A percentile compares a stretch with the other conserved stretches of the same genome.
Conservation (phyloP, 345 rosid species). For the Xanthoceras sorbifolium region DNA sequence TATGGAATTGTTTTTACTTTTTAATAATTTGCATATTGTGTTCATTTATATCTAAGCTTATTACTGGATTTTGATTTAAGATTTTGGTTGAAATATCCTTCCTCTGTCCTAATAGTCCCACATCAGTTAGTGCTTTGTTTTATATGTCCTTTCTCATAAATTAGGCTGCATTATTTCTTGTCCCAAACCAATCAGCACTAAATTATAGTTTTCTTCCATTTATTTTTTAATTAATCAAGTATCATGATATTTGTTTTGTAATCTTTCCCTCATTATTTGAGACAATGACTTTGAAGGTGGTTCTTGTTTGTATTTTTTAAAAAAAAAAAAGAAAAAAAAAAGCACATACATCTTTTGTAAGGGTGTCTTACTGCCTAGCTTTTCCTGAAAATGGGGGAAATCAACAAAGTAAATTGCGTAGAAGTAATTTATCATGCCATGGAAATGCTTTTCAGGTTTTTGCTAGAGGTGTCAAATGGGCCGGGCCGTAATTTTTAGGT, state of each 20-base stretch:
- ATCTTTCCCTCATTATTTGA: neutral
- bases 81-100: neutral
- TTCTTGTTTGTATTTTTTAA: neutral
- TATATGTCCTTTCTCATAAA: neutral
- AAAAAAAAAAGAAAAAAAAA: neutral
- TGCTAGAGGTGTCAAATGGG: too few relatives aligned
- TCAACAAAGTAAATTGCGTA: neutral
- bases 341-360: neutral
- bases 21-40: neutral
- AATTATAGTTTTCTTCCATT: neutral
- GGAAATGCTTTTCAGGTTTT: neutral
- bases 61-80: neutral
- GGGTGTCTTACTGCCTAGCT: neutral
- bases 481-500: too few relatives aligned
- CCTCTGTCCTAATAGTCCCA: neutral
- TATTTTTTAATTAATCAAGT: neutral
- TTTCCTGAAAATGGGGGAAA: neutral
- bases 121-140: neutral
- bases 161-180: neutral
- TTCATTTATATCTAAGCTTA: neutral
- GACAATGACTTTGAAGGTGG: constrained; percentile 4
- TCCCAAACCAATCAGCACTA: neutral
- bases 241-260: neutral
- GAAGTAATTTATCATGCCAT: neutral
- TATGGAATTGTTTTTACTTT: neutral